These are phyloP conservation scores for Diaporthe amygdali DNA, from an alignment of 2,329 filamentous ascomycete species.

Conservation along the genomic window DNA sequence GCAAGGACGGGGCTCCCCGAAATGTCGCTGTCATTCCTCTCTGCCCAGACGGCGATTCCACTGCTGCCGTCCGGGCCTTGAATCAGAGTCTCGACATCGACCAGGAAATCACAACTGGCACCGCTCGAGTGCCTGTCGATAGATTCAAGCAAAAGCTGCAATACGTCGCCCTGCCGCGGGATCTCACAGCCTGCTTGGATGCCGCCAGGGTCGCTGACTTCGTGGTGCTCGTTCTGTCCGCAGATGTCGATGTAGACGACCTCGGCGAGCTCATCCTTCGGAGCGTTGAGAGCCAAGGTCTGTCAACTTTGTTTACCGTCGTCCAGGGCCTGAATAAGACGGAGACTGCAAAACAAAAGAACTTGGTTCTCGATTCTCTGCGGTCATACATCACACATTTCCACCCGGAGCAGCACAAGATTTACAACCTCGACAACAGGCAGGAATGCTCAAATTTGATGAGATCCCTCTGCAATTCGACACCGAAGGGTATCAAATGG, in stretches of 20 bases:
- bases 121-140: slow-evolving; percentile 74
- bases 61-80: slow-evolving; percentile 70
- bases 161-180: slow-evolving; percentile 77
- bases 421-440: slow-evolving; percentile 85
- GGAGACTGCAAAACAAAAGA: slow-evolving; percentile 78
- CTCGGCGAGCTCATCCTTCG: slow-evolving; percentile 85
- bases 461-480: slow-evolving; percentile 87
- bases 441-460: slow-evolving; percentile 93
- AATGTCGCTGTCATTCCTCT: slow-evolving; percentile 89
- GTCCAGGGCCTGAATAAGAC: slow-evolving; percentile 81
- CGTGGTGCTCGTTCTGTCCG: slow-evolving; percentile 83
- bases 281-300: slow-evolving; percentile 89
- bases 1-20: slow-evolving; percentile 83
- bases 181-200: slow-evolving; percentile 80
- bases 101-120: slow-evolving; percentile 63
- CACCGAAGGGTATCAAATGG: slow-evolving; percentile 94
- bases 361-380: slow-evolving; percentile 79
- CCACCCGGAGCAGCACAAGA: slow-evolving; percentile 88
- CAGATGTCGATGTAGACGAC: slow-evolving; percentile 82
- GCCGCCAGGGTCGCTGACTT: slow-evolving; percentile 90
- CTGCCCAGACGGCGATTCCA: slow-evolving; percentile 72
- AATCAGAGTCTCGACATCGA: slow-evolving; percentile 83
- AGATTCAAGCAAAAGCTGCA: slow-evolving; percentile 95
- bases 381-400: slow-evolving; percentile 95
- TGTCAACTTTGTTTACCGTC: slow-evolving; percentile 88